These are phyloP conservation scores for Zymoseptoria crescenta DNA, from an alignment of 2,329 filamentous ascomycete species.

Conservation along the genomic window DNA sequence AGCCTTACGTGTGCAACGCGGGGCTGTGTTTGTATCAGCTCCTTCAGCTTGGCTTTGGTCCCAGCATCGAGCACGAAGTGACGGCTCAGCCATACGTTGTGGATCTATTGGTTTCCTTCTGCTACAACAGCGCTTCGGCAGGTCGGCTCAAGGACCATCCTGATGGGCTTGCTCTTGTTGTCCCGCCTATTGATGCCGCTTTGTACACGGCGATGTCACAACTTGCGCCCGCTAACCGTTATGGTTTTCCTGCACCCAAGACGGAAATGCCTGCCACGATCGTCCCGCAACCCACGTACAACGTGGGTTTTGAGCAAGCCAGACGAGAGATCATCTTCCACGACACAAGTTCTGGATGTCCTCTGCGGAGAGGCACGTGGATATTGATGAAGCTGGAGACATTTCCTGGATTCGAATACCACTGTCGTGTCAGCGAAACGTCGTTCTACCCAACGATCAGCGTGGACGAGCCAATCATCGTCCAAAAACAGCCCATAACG, in stretches of 20 bases:
- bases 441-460: slow-evolving; percentile 38
- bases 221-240: neutral
- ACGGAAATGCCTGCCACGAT: neutral
- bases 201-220: slow-evolving; percentile 6
- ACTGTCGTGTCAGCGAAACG: slow-evolving; percentile 45
- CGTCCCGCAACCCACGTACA: slow-evolving; percentile 5
- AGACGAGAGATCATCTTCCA: slow-evolving; percentile 39
- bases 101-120: slow-evolving; percentile 76
- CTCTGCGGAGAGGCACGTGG: slow-evolving; percentile 46
- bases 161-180: slow-evolving; percentile 47
- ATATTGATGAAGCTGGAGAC: slow-evolving; percentile 30
- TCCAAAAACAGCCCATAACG: neutral
- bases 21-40: slow-evolving; percentile 80
- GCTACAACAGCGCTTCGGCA: slow-evolving; percentile 52
- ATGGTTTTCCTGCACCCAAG: neutral
- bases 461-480: slow-evolving; percentile 20
- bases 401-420: slow-evolving; percentile 26
- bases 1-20: slow-evolving; percentile 66
- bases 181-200: slow-evolving; percentile 35
- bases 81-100: slow-evolving; percentile 66
- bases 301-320: slow-evolving; percentile 28
- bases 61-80: slow-evolving; percentile 79
- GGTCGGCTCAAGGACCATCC: slow-evolving; percentile 48
- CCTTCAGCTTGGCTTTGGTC: slow-evolving; percentile 75
- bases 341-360: slow-evolving; percentile 16